These are phyloP conservation scores for Teratosphaeria viscida DNA, from an alignment of 2,329 filamentous ascomycete species.

Conservation along the genomic window DNA sequence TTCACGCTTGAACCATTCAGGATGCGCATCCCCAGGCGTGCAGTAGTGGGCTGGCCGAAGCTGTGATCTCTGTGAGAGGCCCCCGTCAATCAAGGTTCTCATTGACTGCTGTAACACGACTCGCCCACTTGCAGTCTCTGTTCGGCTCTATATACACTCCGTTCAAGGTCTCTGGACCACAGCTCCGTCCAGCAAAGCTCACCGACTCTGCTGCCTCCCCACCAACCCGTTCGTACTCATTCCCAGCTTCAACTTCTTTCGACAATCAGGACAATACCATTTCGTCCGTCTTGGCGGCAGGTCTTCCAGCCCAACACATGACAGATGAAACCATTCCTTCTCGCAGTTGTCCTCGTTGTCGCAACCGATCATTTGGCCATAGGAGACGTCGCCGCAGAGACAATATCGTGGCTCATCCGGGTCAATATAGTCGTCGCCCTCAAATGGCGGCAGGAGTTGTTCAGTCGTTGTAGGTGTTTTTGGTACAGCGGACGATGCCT, in stretches of 20 bases:
- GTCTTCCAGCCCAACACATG: constrained; percentile 59
- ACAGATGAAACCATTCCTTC: constrained; percentile 76
- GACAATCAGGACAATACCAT: constrained; percentile 77
- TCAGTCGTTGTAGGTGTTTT: constrained; percentile 5
- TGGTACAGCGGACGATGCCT: constrained; percentile 28
- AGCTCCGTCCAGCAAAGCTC: background rate
- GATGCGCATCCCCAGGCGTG: too few species aligned
- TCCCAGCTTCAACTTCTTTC: constrained; percentile 36
- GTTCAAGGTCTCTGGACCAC: too few species aligned
- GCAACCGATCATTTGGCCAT: constrained; percentile 73
- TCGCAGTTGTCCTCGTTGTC: constrained; percentile 70
- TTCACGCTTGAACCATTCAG: too few species aligned
- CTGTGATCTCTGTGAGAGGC: too few species aligned
- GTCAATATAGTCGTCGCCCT: constrained; percentile 45
- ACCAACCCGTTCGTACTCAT: constrained; percentile 16
- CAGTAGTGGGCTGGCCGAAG: too few species aligned
- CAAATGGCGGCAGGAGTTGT: background rate
- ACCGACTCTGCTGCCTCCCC: constrained; percentile 2
- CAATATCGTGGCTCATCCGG: constrained; percentile 69
- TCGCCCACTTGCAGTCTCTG: too few species aligned
- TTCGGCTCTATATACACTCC: background rate
- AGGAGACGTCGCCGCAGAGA: constrained; percentile 68
- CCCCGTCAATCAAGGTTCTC: too few species aligned
- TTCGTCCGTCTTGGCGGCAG: constrained; percentile 64
- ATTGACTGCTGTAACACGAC: too few species aligned